These are phyloP conservation scores for Xylariaceae sp. DNA, from an alignment of 2,329 filamentous ascomycete species.

Conservation along the genomic window DNA sequence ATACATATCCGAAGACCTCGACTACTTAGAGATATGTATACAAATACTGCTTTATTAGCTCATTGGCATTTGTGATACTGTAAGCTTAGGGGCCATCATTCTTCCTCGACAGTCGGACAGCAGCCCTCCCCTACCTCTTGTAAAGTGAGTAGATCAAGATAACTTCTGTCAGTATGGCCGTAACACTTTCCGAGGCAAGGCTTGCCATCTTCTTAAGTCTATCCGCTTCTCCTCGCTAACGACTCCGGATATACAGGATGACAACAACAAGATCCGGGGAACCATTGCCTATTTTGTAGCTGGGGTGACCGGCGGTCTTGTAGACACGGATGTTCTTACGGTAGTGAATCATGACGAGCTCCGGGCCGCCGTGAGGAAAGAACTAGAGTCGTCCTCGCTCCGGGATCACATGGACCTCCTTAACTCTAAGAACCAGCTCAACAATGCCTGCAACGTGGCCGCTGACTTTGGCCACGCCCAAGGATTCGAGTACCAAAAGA, in stretches of 20 bases:
- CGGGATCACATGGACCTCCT: slow-evolving; percentile 4
- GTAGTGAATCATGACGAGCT: slow-evolving; percentile 5
- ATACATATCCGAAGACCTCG: no score
- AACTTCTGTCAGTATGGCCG: neutral
- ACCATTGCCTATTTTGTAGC: slow-evolving; percentile 8
- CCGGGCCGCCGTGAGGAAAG: neutral
- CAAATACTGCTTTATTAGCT: no score
- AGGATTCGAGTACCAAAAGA: slow-evolving; percentile 11
- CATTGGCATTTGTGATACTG: no score
- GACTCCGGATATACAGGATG: neutral
- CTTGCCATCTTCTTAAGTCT: neutral
- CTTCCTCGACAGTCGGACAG: no score
- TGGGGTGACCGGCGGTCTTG: slow-evolving; percentile 6
- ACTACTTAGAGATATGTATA: no score
- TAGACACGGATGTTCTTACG: slow-evolving; percentile 8
- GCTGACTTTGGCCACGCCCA: slow-evolving; percentile 8
- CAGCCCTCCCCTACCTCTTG: no score
- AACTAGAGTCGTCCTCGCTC: slow-evolving; percentile 1
- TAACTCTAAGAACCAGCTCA: slow-evolving; percentile 8
- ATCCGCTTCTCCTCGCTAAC: neutral
- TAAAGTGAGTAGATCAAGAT: no score
- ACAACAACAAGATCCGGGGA: slow-evolving; percentile 2
- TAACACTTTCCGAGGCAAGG: neutral
- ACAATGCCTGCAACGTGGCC: slow-evolving; percentile 7
- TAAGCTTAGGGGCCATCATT: no score